phyloP scores from a whole-genome alignment of 768 basidiomycete genomes.

The Lentinus brumalis region DNA sequence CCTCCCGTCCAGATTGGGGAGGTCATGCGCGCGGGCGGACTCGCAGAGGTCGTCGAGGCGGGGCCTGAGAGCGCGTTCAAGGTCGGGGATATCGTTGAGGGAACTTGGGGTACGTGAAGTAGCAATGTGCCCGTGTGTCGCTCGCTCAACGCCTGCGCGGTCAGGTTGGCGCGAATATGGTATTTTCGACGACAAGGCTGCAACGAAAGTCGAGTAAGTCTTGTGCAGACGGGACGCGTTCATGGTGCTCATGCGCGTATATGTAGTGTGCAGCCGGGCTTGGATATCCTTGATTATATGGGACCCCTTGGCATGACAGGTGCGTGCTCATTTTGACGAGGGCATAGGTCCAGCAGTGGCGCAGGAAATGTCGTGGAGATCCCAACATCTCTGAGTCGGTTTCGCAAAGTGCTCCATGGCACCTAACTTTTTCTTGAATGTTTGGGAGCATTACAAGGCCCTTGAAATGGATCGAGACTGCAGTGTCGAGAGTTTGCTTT shows the following conservation, averaged over 20 bases:
- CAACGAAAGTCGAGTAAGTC: constrained; percentile 59
- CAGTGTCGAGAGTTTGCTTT: too few species aligned
- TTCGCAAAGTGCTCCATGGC: too few species aligned
- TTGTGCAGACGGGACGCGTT: background rate
- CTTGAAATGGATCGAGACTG: too few species aligned
- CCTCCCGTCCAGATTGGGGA: constrained; percentile 54
- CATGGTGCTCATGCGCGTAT: background rate
- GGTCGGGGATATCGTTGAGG: constrained; percentile 71
- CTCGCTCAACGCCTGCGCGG: background rate
- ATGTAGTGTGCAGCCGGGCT: constrained; percentile 58
- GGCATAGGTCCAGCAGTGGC: too few species aligned
- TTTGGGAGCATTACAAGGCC: too few species aligned
- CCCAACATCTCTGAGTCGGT: too few species aligned
- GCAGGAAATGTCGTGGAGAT: too few species aligned
- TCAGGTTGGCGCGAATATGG: constrained; percentile 81
- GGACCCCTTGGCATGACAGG: constrained; percentile 78
- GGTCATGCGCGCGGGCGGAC: constrained; percentile 70
- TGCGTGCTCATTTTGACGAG: constrained; percentile 32
- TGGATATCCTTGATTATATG: constrained; percentile 73
- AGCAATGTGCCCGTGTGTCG: background rate
- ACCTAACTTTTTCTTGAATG: too few species aligned
- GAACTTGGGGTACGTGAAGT: constrained; percentile 53
- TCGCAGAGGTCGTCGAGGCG: constrained; percentile 65
- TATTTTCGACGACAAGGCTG: constrained; percentile 53
- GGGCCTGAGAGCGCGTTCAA: constrained; percentile 56